phyloP scores from a whole-genome alignment of 306 rosid species.

The Styphnolobium japonicum region DNA sequence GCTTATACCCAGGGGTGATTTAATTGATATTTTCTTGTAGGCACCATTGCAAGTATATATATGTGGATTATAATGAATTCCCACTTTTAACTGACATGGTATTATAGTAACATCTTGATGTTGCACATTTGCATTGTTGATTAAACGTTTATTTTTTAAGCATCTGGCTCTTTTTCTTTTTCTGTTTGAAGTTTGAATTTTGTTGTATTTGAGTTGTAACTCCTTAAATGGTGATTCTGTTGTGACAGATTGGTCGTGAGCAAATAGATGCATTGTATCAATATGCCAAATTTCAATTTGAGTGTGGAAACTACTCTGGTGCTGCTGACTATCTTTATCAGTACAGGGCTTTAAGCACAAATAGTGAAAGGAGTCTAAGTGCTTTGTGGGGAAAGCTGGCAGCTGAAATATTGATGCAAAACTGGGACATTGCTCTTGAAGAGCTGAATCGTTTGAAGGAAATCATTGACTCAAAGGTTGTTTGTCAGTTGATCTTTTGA shows the following conservation, averaged over 20 bases:
- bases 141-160: background rate
- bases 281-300: slow-evolving; percentile 94
- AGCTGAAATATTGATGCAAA: slow-evolving; percentile 96
- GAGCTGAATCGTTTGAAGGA: slow-evolving; percentile 94
- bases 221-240: background rate
- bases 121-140: background rate
- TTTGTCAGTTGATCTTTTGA: background rate
- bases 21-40: background rate
- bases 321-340: slow-evolving; percentile 97
- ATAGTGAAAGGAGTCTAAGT: slow-evolving; percentile 82
- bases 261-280: slow-evolving; percentile 95
- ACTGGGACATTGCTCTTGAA: slow-evolving; percentile 94
- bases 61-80: background rate
- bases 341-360: slow-evolving; percentile 92
- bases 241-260: slow-evolving; percentile 74
- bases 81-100: background rate
- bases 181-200: background rate
- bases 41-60: background rate
- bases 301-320: slow-evolving; percentile 98
- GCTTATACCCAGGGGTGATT: background rate
- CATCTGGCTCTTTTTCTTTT: background rate
- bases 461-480: slow-evolving; percentile 89
- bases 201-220: slow-evolving; percentile 8
- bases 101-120: background rate
- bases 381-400: slow-evolving; percentile 99